These are phyloP conservation scores for Naegleria fowleri DNA, from an alignment of 208 protist species.

Conservation along the genomic window DNA sequence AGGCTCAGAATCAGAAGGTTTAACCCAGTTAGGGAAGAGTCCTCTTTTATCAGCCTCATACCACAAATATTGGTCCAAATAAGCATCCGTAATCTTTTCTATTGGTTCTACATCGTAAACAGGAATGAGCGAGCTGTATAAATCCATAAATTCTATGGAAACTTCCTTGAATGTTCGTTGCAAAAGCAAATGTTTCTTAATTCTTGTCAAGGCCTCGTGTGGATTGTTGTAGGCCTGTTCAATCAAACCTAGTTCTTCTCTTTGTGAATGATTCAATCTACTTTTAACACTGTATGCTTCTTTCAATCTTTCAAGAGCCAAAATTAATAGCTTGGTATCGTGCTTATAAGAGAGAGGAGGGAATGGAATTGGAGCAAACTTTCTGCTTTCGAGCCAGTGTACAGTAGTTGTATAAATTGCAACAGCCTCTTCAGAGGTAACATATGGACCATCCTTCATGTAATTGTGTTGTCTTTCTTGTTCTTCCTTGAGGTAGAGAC, in stretches of 20 bases:
- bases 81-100: constrained; percentile 99
- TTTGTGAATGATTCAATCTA: constrained; percentile 94
- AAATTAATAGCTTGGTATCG: constrained; percentile 98
- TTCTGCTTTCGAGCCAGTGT: constrained; percentile 97
- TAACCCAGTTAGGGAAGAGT: constrained; percentile 99
- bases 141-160: constrained; percentile 99
- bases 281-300: constrained; percentile 97
- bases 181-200: constrained; percentile 97
- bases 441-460: constrained; percentile 96
- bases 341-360: constrained; percentile 98
- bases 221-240: constrained; percentile 99
- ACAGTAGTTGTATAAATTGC: constrained; percentile 99
- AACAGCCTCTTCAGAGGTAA: constrained; percentile 92
- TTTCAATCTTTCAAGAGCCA: constrained; percentile 98
- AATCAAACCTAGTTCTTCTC: constrained; percentile 98
- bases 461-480: constrained; percentile 97
- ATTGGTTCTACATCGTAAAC: constrained; percentile 98
- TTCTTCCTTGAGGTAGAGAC: constrained; percentile 99
- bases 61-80: constrained; percentile 99
- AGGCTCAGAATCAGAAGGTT: constrained; percentile 98
- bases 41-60: constrained; percentile 97
- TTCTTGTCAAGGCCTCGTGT: constrained; percentile 95
- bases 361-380: constrained; percentile 99
- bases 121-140: constrained; percentile 98
- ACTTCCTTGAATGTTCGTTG: constrained; percentile 98